Evolutionary conservation across 805 yeast species (phyloP).

Genomic region (Metschnikowia anglica): DNA sequence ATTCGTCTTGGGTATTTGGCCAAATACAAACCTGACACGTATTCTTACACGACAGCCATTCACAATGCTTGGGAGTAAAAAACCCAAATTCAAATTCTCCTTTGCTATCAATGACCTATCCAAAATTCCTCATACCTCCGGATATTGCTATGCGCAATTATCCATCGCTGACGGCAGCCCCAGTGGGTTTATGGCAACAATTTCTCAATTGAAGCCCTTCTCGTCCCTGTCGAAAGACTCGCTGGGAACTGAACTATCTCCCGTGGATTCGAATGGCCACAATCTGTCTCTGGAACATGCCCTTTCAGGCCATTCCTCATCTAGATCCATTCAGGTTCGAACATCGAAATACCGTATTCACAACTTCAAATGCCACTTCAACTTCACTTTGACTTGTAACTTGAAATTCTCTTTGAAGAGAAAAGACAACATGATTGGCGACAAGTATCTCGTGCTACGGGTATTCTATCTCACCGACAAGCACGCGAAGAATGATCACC

Average conservation of each 20-base stretch:
- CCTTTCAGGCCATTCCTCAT: conserved; percentile 8
- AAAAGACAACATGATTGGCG: conserved; percentile 38
- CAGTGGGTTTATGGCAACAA: conserved; percentile 15
- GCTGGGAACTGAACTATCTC: neutral
- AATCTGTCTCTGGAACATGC: neutral
- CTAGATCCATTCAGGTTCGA: conserved; percentile 29
- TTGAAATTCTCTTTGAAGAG: conserved; percentile 43
- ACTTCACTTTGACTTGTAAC: conserved; percentile 34
- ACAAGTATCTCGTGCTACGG: conserved; percentile 42
- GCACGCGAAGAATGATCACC: conserved; percentile 18
- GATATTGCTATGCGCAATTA: conserved; percentile 66
- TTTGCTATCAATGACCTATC: conserved; percentile 65
- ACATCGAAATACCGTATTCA: conserved; percentile 36
- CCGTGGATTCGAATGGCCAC: conserved; percentile 1
- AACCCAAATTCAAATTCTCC: conserved; percentile 62
- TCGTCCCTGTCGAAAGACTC: conserved; percentile 10
- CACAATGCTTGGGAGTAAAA: conserved; percentile 25
- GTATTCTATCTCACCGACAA: conserved; percentile 37
- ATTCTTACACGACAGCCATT: no score
- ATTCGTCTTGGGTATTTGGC: neutral
- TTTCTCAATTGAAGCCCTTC: conserved; percentile 18
- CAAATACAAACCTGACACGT: neutral
- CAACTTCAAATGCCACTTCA: conserved; percentile 40
- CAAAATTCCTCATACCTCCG: conserved; percentile 82
- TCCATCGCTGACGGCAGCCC: conserved; percentile 50